Evolutionary conservation across 768 basidiomycete species (phyloP), one percentile per base, ranked within the genome.

Genomic region (Phlebiopsis flavidoalba): DNA sequence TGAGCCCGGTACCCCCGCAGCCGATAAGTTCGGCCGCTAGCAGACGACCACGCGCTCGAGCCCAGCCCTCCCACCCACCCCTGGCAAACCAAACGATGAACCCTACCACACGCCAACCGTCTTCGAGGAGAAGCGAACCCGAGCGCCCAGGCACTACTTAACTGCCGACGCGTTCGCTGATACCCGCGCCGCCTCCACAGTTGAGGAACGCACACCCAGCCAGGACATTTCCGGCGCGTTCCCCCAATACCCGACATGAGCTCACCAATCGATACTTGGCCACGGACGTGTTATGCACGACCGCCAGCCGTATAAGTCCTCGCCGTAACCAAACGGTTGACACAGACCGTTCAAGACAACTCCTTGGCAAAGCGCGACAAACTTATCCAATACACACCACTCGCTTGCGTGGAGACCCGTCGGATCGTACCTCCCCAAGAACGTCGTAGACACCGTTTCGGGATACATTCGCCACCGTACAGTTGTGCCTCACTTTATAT

Each of bases 391-490:
- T n/a, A n/a, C n/a, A n/a, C n/a, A n/a, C n/a, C n/a, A n/a, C n/a
- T 17, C 2, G 64, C 60, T 4, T n/a, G n/a, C 26, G 60, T 51
- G 7, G 47, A 61, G 7, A 64, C 66, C n/a, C 4, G 66, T 65
- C 17, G 65, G 64, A 0, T 62, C 66, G 26, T 67, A 66, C 46
- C 37, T 70, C 4, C 67, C 70, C 6, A 52, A 61, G 53, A 54
- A 60, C 33, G 65, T 71, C 31, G 58, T 63, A 2, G 69, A 70
- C 58, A 65, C 64, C 21, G 62, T 71, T 17, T 59, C 65, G 1
- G 60, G 62, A 0, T 69, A 67, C 24, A 60, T 71, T 0, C 65
- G n/a, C n/a, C n/a, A n/a, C n/a, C n/a, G n/a, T n/a, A n/a, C n/a
- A n/a, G n/a, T n/a, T n/a, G 71, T 71, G 36, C 56, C 70, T 67